phyloP scores from a whole-genome alignment of 805 yeast species.

The Tetrapisispora nanseiensis region DNA sequence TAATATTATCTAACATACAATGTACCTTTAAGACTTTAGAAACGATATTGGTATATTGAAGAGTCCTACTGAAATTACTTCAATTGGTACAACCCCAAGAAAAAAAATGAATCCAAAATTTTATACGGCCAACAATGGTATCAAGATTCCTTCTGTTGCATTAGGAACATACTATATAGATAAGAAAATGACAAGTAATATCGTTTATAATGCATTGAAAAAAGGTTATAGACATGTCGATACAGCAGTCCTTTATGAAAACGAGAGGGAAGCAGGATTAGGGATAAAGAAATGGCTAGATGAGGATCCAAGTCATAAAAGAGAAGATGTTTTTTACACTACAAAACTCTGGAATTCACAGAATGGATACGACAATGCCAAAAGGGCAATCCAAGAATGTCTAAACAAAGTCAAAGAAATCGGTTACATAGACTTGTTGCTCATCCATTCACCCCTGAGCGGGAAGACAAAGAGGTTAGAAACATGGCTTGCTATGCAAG shows the following conservation, averaged over 20 bases:
- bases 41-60: no score
- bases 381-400: conserved; percentile 47
- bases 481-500: conserved; percentile 68
- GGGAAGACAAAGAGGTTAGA: conserved; percentile 42
- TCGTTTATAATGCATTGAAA: conserved; percentile 48
- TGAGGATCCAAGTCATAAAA: conserved; percentile 36
- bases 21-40: no score
- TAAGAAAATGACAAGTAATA: conserved; percentile 28
- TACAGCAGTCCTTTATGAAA: conserved; percentile 57
- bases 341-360: conserved; percentile 67
- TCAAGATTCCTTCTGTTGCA: conserved; percentile 45
- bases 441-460: conserved; percentile 56
- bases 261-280: conserved; percentile 51
- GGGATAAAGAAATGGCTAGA: conserved; percentile 47
- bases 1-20: no score
- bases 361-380: conserved; percentile 50
- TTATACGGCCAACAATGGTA: conserved; percentile 45
- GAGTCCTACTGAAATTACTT: no score
- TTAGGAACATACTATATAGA: conserved; percentile 45
- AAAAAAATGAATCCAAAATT: conserved; percentile 12
- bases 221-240: conserved; percentile 70
- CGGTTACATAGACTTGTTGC: conserved; percentile 60
- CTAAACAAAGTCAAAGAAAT: conserved; percentile 41
- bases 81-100: no score
- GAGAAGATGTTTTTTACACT: conserved; percentile 51